phyloP scores from a whole-genome alignment of 441 rosid species.

The Arabidopsis lyrata region DNA sequence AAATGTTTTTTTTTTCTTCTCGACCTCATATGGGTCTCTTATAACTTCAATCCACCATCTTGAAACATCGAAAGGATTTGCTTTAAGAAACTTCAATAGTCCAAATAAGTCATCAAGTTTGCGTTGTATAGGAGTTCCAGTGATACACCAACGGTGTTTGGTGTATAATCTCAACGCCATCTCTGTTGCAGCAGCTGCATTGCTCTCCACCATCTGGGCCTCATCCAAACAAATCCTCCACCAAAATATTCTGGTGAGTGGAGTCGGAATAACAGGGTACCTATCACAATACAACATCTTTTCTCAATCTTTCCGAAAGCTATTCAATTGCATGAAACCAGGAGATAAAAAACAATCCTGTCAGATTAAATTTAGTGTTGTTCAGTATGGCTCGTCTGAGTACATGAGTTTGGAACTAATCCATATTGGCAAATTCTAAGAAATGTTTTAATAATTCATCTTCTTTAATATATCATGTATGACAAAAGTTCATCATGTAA shows the following conservation, averaged over 20 bases:
- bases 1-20: constrained; percentile 19
- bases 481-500: not conserved
- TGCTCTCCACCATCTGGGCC: constrained; percentile 99
- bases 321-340: constrained; percentile 18
- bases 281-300: constrained; percentile 50
- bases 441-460: not conserved
- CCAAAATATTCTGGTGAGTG: constrained; percentile 92
- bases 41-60: constrained; percentile 97
- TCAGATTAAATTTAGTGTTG: not conserved
- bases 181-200: constrained; percentile 92
- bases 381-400: not conserved
- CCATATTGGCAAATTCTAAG: constrained; percentile 4
- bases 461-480: constrained; percentile 12
- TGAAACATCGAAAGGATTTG: constrained; percentile 77
- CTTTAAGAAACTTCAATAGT: constrained; percentile 82
- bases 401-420: not conserved
- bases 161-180: constrained; percentile 90
- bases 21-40: constrained; percentile 92
- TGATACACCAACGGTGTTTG: constrained; percentile 92
- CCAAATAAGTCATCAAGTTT: constrained; percentile 97
- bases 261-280: constrained; percentile 96
- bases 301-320: constrained; percentile 23
- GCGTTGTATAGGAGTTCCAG: constrained; percentile 97
- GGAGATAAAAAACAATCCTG: constrained; percentile 9
- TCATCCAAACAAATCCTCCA: constrained; percentile 99